Conservation (phyloP, 306 rosid genomes). For the Cicer chorassanicum region DNA sequence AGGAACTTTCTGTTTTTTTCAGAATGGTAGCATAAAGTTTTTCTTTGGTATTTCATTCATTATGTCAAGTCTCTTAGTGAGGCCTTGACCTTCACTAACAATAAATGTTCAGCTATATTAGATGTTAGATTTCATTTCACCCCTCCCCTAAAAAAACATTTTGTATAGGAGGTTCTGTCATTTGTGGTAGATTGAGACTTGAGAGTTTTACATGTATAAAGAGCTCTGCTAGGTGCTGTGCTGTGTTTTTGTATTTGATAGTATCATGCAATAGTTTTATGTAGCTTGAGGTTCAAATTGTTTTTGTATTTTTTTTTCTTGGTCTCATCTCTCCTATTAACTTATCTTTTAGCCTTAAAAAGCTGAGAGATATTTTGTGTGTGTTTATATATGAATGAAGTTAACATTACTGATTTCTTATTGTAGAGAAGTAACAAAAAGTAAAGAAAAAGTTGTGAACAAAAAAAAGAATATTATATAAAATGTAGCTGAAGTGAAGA, state of each 20-base stretch:
- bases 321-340: background rate
- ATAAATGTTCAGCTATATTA: slow-evolving; percentile 27
- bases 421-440: background rate
- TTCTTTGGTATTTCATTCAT: slow-evolving; percentile 62
- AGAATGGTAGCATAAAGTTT: slow-evolving; percentile 36
- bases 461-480: no score
- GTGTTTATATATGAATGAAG: background rate
- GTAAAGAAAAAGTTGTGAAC: no score
- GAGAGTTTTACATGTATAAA: background rate
- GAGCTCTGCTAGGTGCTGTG: slow-evolving; percentile 17
- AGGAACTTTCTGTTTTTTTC: slow-evolving; percentile 9
- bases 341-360: background rate
- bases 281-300: background rate
- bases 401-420: background rate
- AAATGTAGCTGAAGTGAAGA: no score
- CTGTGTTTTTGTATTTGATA: slow-evolving; percentile 22
- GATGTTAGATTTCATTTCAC: background rate
- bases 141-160: background rate
- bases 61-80: slow-evolving; percentile 34
- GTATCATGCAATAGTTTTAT: slow-evolving; percentile 20
- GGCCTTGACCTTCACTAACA: slow-evolving; percentile 40
- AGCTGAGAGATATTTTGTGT: background rate
- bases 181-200: slow-evolving; percentile 16
- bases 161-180: slow-evolving; percentile 33
- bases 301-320: background rate